Evolutionary conservation across 2,329 filamentous ascomycete genomes (phyloP).

Genomic region (Curvularia lunata): DNA sequence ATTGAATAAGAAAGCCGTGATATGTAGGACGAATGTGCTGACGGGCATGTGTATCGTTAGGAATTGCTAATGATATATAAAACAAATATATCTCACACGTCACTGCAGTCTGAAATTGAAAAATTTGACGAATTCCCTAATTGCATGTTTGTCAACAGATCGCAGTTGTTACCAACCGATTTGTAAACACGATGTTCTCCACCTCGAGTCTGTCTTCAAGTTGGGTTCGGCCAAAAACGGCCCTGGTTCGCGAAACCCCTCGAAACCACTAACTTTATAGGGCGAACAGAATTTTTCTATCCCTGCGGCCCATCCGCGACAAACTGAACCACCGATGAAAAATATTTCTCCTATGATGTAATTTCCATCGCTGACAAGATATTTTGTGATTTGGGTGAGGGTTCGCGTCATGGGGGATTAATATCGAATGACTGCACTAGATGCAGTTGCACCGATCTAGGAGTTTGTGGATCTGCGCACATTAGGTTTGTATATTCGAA

Average conservation of each 20-base stretch:
- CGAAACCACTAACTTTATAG: not conserved
- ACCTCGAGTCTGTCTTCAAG: not conserved
- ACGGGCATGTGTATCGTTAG: not conserved
- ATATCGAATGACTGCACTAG: too few species aligned
- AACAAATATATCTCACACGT: too few species aligned
- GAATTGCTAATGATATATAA: not conserved
- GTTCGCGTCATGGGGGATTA: not conserved
- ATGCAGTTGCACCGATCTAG: not conserved
- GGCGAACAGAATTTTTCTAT: constrained; percentile 1
- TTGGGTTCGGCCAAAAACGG: constrained; percentile 1
- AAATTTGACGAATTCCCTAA: not conserved
- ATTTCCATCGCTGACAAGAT: not conserved
- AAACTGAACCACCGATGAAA: not conserved
- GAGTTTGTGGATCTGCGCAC: not conserved
- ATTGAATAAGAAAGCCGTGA: not conserved
- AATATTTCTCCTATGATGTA: not conserved
- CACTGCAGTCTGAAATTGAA: not conserved
- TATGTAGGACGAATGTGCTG: not conserved
- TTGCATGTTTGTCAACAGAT: not conserved
- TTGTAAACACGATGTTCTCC: not conserved
- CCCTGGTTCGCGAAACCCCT: not conserved
- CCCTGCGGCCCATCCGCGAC: not conserved
- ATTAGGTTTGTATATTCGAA: not conserved
- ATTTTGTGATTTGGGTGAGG: not conserved
- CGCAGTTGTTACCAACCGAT: not conserved